Evolutionary conservation across 331 rosid species (phyloP).

Genomic region (Rosa hybrid): DNA sequence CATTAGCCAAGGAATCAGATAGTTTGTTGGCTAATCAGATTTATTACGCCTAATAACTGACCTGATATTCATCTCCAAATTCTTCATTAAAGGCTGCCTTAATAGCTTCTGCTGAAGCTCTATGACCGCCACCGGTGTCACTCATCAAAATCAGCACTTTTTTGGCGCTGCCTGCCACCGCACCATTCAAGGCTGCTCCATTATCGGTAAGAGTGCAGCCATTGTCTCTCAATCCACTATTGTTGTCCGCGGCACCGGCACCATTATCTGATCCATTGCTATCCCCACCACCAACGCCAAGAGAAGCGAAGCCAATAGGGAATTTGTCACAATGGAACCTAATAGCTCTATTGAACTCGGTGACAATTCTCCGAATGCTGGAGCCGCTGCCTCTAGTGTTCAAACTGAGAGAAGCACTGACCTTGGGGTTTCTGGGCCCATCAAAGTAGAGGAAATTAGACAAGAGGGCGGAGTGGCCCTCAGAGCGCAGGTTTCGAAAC

Average conservation of each 20-base stretch:
- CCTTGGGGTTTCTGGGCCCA: conserved; percentile 31
- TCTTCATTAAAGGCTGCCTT: conserved; percentile 80
- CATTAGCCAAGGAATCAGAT: conserved; percentile 12
- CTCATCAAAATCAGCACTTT: conserved; percentile 95
- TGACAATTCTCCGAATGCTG: conserved; percentile 39
- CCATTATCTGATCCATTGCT: conserved; percentile 1
- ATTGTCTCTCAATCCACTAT: conserved; percentile 42
- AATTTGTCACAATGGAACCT: conserved; percentile 67
- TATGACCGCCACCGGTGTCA: conserved; percentile 98
- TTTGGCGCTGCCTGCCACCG: conserved; percentile 41
- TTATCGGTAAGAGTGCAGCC: conserved; percentile 46
- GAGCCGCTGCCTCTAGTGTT: conserved; percentile 34
- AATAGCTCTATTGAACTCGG: conserved; percentile 66
- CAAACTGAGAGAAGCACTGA: conserved; percentile 50
- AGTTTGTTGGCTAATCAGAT: neutral
- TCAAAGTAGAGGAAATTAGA: conserved; percentile 52
- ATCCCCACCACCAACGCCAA: conserved; percentile 36
- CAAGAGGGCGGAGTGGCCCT: conserved; percentile 37
- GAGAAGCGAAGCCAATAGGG: conserved; percentile 87
- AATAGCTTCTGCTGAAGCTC: conserved; percentile 98
- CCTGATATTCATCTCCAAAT: conserved; percentile 89
- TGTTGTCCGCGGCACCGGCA: conserved; percentile 22
- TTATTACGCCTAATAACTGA: conserved; percentile 22
- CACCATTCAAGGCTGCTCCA: conserved; percentile 43
- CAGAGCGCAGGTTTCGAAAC: conserved; percentile 32